Conservation (phyloP, 345 rosid species). For the Hibiscus mutabilis region DNA sequence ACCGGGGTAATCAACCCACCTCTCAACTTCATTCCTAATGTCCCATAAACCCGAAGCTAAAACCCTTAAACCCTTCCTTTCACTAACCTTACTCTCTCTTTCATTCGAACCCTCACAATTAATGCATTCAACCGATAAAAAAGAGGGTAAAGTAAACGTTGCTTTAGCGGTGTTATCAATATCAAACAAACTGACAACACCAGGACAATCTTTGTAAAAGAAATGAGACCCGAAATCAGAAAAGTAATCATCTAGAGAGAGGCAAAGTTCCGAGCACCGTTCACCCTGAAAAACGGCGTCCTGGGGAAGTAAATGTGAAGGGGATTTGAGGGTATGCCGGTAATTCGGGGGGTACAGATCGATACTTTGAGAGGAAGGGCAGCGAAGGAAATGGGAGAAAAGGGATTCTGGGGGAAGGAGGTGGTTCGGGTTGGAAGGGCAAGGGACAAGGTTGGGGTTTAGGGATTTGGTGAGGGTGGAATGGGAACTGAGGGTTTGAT, state of each 20-base stretch:
- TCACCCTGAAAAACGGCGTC: conserved; percentile 11
- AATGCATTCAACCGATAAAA: conserved; percentile 49
- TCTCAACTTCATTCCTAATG: conserved; percentile 45
- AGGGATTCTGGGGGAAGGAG: conserved; percentile 65
- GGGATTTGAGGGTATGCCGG: conserved; percentile 35
- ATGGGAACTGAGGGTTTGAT: conserved; percentile 29
- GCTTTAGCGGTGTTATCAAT: conserved; percentile 22
- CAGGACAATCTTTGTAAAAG: conserved; percentile 64
- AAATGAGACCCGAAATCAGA: conserved; percentile 36
- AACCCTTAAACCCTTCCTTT: conserved; percentile 17
- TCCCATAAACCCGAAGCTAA: conserved; percentile 63
- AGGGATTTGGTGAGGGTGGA: conserved; percentile 21
- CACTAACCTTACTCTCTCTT: conserved; percentile 13
- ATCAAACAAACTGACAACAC: conserved; percentile 42
- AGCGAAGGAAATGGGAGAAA: conserved; percentile 60
- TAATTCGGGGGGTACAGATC: conserved; percentile 37
- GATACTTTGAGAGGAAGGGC: conserved; percentile 40
- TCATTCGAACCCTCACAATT: conserved; percentile 29
- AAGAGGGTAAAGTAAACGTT: conserved; percentile 44
- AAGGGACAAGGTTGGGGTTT: conserved; percentile 30
- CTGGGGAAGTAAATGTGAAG: conserved; percentile 8
- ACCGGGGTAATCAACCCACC: conserved; percentile 60
- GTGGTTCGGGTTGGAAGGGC: conserved; percentile 58
- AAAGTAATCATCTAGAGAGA: conserved; percentile 46
- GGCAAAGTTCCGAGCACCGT: conserved; percentile 31